Conservation (phyloP, 345 rosid species). For the Luvunga scandens region DNA sequence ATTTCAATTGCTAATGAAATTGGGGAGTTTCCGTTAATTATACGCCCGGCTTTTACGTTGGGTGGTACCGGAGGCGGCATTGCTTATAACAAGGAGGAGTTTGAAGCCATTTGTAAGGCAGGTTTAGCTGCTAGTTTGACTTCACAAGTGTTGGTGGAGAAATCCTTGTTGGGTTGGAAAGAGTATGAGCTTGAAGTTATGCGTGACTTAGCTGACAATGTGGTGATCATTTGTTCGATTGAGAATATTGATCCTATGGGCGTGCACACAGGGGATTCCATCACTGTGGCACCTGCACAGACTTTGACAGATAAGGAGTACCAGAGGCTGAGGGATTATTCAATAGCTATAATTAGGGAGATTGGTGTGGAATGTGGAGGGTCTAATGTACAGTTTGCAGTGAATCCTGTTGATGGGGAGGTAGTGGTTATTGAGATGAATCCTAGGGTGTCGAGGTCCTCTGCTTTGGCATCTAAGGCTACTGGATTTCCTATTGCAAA, state of each 20-base stretch:
- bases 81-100: slow-evolving; percentile 92
- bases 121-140: slow-evolving; percentile 91
- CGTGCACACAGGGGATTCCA: slow-evolving; percentile 96
- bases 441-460: slow-evolving; percentile 94
- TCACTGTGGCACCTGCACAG: slow-evolving; percentile 98
- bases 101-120: slow-evolving; percentile 74
- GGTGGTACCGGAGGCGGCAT: slow-evolving; percentile 99
- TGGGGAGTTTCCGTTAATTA: slow-evolving; percentile 93
- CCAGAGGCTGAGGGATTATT: slow-evolving; percentile 88
- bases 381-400: slow-evolving; percentile 96
- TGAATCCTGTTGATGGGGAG: slow-evolving; percentile 93
- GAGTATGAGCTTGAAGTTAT: slow-evolving; percentile 97
- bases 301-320: slow-evolving; percentile 93
- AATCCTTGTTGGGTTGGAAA: slow-evolving; percentile 93
- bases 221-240: slow-evolving; percentile 90
- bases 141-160: slow-evolving; percentile 90
- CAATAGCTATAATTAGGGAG: slow-evolving; percentile 86
- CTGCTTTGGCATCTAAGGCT: slow-evolving; percentile 97
- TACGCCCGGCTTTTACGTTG: slow-evolving; percentile 89
- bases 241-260: slow-evolving; percentile 99
- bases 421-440: slow-evolving; percentile 99
- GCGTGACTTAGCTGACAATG: slow-evolving; percentile 98
- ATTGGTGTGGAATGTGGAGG: slow-evolving; percentile 99
- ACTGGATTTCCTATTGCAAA: slow-evolving; percentile 98
- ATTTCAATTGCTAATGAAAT: slow-evolving; percentile 62